Base-by-base conservation (phyloP, 257 asterid genomes). In the Nyctanthes arbortristis region DNA sequence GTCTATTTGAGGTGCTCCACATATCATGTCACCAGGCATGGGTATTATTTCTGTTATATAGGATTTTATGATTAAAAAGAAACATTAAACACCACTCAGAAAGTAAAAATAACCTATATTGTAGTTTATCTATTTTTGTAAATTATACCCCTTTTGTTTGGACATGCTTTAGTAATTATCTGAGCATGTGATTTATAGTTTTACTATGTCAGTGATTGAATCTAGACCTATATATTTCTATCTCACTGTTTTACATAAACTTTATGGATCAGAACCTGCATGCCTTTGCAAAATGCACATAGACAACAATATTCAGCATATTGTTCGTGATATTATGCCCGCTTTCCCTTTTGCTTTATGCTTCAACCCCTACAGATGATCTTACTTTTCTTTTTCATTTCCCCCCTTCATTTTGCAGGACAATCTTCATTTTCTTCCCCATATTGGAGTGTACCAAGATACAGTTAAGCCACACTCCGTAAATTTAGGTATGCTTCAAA, bases 371-470 rank as follows among this genome's bases (percentile, higher is more conserved):
- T 3, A 40, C 49, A 40, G 20, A 4, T 40, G 49, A 13, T 40
- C 12, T 7, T 61, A 35, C 7, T 28, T 45, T 18, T 13, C 14
- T 7, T 40, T 40, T 40, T 14, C 22, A 13, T 13, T 22, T 43
- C 10, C n/a, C 22, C 43, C 33, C 10, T 64, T 32, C 47, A 4
- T 65, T 45, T 64, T 78, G 66, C 80, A 79, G 87, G 84, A 77
- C 28, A 49, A 29, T 47, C 71, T 57, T 32, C 74, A 70, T 34
- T 37, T 59, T 39, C 49, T 64, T 16, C 45, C 80, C 5, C 63
- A 56, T 61, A 47, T 66, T 65, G 80, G 79, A 67, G 61, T 63
- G 35, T 55, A 58, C 40, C 81, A 71, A 61, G 81, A 79, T 58
- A 39, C 16, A 4, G n/a, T 25, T 10, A 71, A 73, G 58, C 61